These are phyloP conservation scores for Hermanozyma aechmeae DNA, from an alignment of 805 yeast species.

Conservation along the genomic window DNA sequence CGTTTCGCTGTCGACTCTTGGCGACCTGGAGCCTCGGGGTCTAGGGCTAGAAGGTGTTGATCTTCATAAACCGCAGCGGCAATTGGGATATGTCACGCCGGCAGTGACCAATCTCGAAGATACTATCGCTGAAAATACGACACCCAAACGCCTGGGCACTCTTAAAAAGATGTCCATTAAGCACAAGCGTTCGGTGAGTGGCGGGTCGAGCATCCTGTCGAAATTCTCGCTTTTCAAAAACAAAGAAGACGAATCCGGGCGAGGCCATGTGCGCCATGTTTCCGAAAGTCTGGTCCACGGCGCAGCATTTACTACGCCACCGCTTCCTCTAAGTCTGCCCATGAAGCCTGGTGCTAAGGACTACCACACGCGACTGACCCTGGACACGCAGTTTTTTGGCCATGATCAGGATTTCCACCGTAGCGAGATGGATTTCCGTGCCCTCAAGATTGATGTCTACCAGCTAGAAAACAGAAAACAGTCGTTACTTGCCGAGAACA, in stretches of 20 bases:
- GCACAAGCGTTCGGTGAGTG: constrained; percentile 32
- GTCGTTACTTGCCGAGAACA: constrained; percentile 15
- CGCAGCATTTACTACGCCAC: constrained; percentile 36
- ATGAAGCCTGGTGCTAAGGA: constrained; percentile 7
- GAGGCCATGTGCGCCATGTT: constrained; percentile 28
- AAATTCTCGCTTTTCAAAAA: constrained; percentile 27
- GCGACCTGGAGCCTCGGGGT: constrained; percentile 21
- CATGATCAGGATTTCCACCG: constrained; percentile 1
- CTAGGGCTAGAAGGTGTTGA: constrained; percentile 31
- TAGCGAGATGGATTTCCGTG: constrained; percentile 30
- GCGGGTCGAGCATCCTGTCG: constrained; percentile 17
- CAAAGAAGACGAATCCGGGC: constrained; percentile 9
- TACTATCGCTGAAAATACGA: constrained; percentile 1
- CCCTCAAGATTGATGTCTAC: constrained; percentile 30
- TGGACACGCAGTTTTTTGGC: constrained; percentile 30
- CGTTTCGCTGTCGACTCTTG: constrained; percentile 1
- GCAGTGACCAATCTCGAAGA: constrained; percentile 29
- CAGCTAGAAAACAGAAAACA: constrained; percentile 20
- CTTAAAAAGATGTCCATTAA: too few relatives aligned
- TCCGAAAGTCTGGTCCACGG: constrained; percentile 29
- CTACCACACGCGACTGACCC: constrained; percentile 32
- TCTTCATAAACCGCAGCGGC: constrained; percentile 2
- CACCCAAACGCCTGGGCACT: too few relatives aligned
- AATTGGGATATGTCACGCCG: constrained; percentile 14
- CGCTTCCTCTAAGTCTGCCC: constrained; percentile 28